Percentiles rank a stretch among this genome's conserved stretches.
Evolutionary conservation across 164 flowering plant genomes (phyloP).

Genomic region (Magnolia officinalis): DNA sequence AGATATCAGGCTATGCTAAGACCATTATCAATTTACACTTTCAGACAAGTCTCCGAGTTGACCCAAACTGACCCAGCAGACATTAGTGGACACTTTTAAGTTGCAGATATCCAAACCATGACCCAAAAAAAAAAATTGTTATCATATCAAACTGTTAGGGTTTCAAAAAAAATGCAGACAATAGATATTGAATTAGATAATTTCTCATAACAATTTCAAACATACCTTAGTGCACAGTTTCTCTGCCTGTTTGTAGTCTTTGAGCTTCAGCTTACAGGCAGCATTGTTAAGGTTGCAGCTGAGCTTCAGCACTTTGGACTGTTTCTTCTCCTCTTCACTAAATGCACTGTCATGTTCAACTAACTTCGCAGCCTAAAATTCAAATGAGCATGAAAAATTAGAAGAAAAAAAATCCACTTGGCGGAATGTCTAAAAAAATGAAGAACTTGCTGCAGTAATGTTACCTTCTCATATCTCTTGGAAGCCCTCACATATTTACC

Average conservation of each 20-base stretch:
- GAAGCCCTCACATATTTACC: constrained; percentile 84
- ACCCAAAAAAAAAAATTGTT: no score
- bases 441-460: background rate
- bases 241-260: constrained; percentile 79
- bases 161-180: no score
- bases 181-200: no score
- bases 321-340: constrained; percentile 84
- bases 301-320: constrained; percentile 62
- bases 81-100: no score
- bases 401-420: background rate
- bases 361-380: constrained; percentile 66
- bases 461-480: constrained; percentile 94
- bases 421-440: background rate
- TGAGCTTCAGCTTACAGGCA: constrained; percentile 87
- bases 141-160: no score
- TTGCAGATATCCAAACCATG: no score
- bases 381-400: background rate
- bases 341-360: constrained; percentile 76
- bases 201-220: no score
- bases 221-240: constrained; percentile 88
- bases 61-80: no score
- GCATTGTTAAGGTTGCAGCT: constrained; percentile 89
- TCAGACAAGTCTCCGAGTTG: no score
- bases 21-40: no score
- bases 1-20: no score